Percentiles rank a stretch among this genome's conserved stretches.
Evolutionary conservation across 2,329 filamentous ascomycete genomes (phyloP).

Genomic region (Aspergillus sp.): DNA sequence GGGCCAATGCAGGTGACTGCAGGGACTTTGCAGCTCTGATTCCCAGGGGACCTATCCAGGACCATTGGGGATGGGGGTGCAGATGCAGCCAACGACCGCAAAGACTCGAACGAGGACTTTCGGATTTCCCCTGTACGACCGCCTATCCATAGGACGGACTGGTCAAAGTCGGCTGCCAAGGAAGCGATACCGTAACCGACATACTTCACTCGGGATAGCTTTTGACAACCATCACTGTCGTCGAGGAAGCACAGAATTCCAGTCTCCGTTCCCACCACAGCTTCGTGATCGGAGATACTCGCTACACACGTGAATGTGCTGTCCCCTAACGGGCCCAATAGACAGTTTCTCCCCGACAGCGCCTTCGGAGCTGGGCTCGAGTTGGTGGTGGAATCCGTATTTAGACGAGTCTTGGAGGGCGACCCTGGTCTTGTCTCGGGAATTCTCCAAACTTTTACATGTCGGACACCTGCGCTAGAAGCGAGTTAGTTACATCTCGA

Average conservation of each 20-base stretch:
- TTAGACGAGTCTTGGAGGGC: conserved; percentile 54
- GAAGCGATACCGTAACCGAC: conserved; percentile 61
- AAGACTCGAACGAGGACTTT: conserved; percentile 34
- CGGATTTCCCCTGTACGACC: conserved; percentile 53
- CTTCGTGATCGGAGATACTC: conserved; percentile 60
- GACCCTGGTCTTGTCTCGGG: conserved; percentile 56
- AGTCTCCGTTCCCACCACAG: conserved; percentile 75
- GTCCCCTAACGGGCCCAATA: conserved; percentile 73
- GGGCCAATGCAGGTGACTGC: conserved; percentile 60
- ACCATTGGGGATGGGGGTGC: conserved; percentile 16
- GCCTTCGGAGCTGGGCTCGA: conserved; percentile 50
- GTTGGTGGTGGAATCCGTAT: conserved; percentile 23
- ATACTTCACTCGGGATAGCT: conserved; percentile 56
- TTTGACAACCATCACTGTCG: conserved; percentile 62
- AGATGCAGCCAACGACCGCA: conserved; percentile 22
- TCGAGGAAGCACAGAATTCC: conserved; percentile 87
- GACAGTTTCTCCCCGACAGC: conserved; percentile 73
- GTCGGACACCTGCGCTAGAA: conserved; percentile 63
- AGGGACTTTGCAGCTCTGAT: conserved; percentile 21
- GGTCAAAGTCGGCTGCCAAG: conserved; percentile 50
- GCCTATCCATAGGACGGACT: conserved; percentile 55
- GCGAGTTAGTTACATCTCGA: conserved; percentile 7
- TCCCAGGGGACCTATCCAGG: conserved; percentile 11
- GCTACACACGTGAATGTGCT: conserved; percentile 73
- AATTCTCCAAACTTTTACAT: conserved; percentile 87